Base-by-base conservation (phyloP, 2,329 filamentous ascomycete species). In the Exserohilum rostratum region DNA sequence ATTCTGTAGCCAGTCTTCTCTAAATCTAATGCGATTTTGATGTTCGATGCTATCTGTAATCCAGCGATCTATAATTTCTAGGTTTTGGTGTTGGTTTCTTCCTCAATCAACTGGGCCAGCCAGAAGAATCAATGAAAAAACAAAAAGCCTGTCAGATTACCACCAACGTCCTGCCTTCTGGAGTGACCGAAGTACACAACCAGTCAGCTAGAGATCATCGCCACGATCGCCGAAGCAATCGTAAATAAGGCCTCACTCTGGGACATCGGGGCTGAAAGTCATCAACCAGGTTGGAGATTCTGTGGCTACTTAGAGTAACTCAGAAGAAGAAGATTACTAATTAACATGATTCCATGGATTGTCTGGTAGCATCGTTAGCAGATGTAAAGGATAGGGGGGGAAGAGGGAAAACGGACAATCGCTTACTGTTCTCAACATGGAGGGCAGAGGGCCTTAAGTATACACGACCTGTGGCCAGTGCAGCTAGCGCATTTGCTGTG, bases 251-350 rank as follows among this genome's bases (percentile, higher is more conserved):
- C 79, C 89, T 93, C 90, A 95, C 90, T 92, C 90, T 90, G 86
- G 87, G 89, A 88, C 81, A 83, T 83, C 87, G 90, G 90, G 89
- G 90, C 90, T 90, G 71, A 65, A 71, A 62, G 78, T 96, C 91
- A 95, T 96, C 91, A 90, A 90, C 90, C 90, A 91, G 90, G 90
- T 87, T 93, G 64, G 63, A 87, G 85, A 83, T 82, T 91, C 89
- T 93, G 89, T 91, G 86, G 90, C 92, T 96, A 84, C 83, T 89
- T 85, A 92, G 85, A 86, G 87, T 86, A 93, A 89, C 87, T 91
- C 89, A 95, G 90, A 91, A 87, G 84, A 83, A 85, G 89, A 92
- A 87, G 87, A 90, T 84, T 88, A 93, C 91, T 96, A 92, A 93
- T 30, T 96, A 90, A 96, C 96, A 90, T 66, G 68, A 71, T 70